These are phyloP conservation scores for Phialophora expanda DNA, from an alignment of 2,329 filamentous ascomycete genomes.

Conservation along the genomic window DNA sequence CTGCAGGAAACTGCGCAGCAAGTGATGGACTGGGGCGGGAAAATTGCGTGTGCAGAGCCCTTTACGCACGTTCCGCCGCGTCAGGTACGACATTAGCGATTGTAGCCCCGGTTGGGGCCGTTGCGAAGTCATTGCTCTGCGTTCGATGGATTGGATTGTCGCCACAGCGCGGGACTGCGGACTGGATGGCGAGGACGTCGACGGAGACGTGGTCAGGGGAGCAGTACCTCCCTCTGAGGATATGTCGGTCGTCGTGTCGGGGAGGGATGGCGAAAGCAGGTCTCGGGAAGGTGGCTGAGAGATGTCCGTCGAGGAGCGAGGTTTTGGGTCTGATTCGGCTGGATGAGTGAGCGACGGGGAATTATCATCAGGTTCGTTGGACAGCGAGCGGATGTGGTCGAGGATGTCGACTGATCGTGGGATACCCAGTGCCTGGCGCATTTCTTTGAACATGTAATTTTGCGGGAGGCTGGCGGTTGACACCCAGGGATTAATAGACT, in stretches of 20 bases:
- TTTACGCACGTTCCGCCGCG: conserved; percentile 66
- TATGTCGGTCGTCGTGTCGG: conserved; percentile 36
- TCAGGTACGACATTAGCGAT: conserved; percentile 80
- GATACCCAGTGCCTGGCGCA: conserved; percentile 78
- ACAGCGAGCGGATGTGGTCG: conserved; percentile 79
- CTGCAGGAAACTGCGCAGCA: conserved; percentile 39
- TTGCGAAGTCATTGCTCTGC: conserved; percentile 77
- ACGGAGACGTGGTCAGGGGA: neutral
- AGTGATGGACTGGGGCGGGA: conserved; percentile 59
- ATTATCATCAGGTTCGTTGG: conserved; percentile 53
- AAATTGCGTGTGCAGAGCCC: conserved; percentile 96
- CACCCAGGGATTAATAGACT: conserved; percentile 9
- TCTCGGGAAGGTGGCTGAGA: conserved; percentile 24
- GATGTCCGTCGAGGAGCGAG: conserved; percentile 15
- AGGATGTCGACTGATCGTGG: conserved; percentile 79
- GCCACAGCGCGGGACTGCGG: conserved; percentile 62
- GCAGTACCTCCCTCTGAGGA: neutral
- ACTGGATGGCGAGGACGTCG: conserved; percentile 17
- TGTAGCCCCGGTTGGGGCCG: conserved; percentile 79
- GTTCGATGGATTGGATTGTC: conserved; percentile 79
- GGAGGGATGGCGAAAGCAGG: conserved; percentile 23
- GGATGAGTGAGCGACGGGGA: neutral
- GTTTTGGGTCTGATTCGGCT: neutral
- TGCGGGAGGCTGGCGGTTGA: conserved; percentile 72
- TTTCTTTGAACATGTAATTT: conserved; percentile 92